phyloP scores from a whole-genome alignment of 2,329 filamentous ascomycete species.

The Amauroascus niger region DNA sequence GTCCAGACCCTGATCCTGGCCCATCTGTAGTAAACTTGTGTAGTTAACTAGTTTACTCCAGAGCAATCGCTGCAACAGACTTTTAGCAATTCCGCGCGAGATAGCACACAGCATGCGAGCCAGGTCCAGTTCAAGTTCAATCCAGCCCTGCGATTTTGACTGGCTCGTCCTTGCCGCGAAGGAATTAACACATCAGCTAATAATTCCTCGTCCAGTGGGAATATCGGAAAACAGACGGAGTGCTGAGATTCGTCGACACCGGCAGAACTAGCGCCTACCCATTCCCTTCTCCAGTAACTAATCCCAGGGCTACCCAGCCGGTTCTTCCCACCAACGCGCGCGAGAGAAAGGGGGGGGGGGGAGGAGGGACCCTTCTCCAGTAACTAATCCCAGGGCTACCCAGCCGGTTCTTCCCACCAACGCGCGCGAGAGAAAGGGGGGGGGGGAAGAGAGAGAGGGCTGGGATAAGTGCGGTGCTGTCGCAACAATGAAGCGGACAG shows the following conservation, averaged over 20 bases:
- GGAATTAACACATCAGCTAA: conserved; percentile 11
- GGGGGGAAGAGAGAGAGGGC: no score
- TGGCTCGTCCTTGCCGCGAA: not conserved
- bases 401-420: conserved; percentile 9
- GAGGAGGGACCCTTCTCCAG: no score
- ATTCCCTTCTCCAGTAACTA: not conserved
- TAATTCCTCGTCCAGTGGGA: conserved; percentile 1
- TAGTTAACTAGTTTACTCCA: no score
- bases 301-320: conserved; percentile 8
- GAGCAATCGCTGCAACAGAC: conserved; percentile 5
- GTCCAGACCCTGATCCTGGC: conserved; percentile 12
- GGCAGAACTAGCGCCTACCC: conserved; percentile 4
- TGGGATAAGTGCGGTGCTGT: not conserved
- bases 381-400: conserved; percentile 4
- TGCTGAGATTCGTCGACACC: conserved; percentile 8
- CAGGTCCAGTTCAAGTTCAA: not conserved
- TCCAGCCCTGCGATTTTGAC: conserved; percentile 2
- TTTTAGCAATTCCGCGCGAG: conserved; percentile 1
- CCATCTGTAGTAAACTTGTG: no score
- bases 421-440: conserved; percentile 1
- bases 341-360: not conserved
- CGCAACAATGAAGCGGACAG: conserved; percentile 2
- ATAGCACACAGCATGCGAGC: conserved; percentile 10
- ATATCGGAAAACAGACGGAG: conserved; percentile 2
- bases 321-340: conserved; percentile 7